Percentiles rank a stretch among this genome's conserved stretches.
Evolutionary conservation across 163 green algal genomes (phyloP).

Genomic region (Volvox carteri): DNA sequence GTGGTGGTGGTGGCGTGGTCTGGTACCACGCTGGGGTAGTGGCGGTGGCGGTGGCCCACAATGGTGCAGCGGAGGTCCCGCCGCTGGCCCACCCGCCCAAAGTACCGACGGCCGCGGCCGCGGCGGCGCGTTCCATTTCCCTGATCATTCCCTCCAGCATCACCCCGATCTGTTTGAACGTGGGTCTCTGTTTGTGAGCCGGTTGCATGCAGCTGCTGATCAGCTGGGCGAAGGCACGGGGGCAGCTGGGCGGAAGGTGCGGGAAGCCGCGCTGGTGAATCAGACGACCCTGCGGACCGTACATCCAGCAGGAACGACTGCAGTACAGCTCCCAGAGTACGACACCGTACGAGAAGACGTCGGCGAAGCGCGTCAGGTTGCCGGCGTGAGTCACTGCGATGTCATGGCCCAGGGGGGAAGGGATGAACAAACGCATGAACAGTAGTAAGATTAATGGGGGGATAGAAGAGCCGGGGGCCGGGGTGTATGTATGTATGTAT

Average conservation of each 20-base stretch:
- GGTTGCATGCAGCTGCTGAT: slow-evolving; percentile 43
- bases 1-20: background rate
- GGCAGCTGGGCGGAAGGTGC: slow-evolving; percentile 47
- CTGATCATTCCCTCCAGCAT: slow-evolving; percentile 24
- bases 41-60: background rate
- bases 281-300: slow-evolving; percentile 47
- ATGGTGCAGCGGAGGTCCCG: too few relatives aligned
- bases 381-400: slow-evolving; percentile 33
- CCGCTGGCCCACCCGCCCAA: background rate
- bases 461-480: too few relatives aligned
- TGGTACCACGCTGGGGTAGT: background rate
- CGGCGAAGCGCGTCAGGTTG: slow-evolving; percentile 55
- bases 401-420: background rate
- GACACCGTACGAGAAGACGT: slow-evolving; percentile 58
- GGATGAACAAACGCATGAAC: background rate
- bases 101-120: background rate
- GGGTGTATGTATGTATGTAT: too few relatives aligned
- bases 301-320: slow-evolving; percentile 45
- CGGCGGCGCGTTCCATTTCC: background rate
- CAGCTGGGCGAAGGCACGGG: slow-evolving; percentile 11
- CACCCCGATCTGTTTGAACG: slow-evolving; percentile 28
- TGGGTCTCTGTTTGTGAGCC: slow-evolving; percentile 51
- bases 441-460: background rate
- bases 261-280: slow-evolving; percentile 49
- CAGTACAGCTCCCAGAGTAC: slow-evolving; percentile 55